Base-by-base conservation (phyloP, 129 eudicot genomes). In the Mikania micrantha region DNA sequence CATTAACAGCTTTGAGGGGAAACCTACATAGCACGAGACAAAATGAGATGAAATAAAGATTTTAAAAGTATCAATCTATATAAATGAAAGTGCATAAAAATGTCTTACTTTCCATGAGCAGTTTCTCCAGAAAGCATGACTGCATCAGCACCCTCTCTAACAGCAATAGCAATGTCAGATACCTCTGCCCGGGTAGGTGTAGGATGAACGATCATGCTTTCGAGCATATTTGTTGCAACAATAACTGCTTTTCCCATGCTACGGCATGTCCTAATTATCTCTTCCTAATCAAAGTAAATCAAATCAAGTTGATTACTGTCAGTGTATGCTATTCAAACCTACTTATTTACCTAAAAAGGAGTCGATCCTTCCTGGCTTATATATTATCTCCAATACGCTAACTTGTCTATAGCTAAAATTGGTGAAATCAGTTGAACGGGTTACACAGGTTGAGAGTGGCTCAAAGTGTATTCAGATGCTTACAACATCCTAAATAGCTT, bases 41-140 rank as follows among this genome's bases (percentile, higher is more conserved):
- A 4, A 11, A 50, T 59, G 13, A 38, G 21, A 25, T 3, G 19
- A 60, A 60, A 34, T 67, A 32, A 20, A 24, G 13, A 47, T 44
- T 58, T 35, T 27, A 34, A 1, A 21, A 56, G 34, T 16, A 24
- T 16, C 45, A 28, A 45, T 60, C 56, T 64, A 64, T 60, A 59
- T 38, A 32, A 41, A 22, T 29, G 67, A 49, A 59, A 52, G 16
- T 27, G 61, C 19, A 16, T 28, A 28, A 27, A 67, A 41, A 41
- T 31, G 58, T 36, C 96, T 75, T 78, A 92, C 98, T 92, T 92
- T 69, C 98, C 98, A 28, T 92, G 88, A 49, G 98, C 98, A 76
- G 98, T 92, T 92, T 92, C 98, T 82, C 96, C 98, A 19, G 98
- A 93, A 76, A 93, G 98, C 98, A 93, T 93, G 78, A 93, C 90